Conservation (phyloP, 2,329 filamentous ascomycete species). For the Monosporascus cannonballus region DNA sequence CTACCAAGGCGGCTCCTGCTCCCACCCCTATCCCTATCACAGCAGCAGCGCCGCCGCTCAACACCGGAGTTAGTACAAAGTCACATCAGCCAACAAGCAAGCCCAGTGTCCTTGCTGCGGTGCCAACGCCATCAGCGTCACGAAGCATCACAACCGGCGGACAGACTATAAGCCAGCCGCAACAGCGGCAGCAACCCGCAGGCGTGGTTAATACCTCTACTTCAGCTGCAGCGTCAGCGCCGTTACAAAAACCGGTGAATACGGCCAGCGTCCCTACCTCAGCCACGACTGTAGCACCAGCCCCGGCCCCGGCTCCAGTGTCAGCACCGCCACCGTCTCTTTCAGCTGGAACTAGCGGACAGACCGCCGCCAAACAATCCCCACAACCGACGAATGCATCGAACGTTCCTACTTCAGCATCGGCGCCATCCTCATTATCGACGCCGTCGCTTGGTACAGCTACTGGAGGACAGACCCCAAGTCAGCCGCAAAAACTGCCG, state of each 20-base stretch:
- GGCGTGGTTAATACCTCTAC: neutral
- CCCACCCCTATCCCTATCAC: neutral
- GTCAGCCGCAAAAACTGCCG: conserved; percentile 2
- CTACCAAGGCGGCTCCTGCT: conserved; percentile 1
- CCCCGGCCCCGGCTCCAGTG: neutral
- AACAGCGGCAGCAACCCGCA: neutral
- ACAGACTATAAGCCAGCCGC: neutral
- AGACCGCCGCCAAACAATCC: neutral
- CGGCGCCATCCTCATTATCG: neutral
- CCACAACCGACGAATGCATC: neutral
- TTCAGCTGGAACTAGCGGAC: neutral
- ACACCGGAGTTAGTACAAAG: too few species aligned
- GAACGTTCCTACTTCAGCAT: neutral
- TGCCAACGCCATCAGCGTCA: neutral
- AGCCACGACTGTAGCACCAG: neutral
- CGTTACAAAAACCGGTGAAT: neutral
- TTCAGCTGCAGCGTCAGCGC: neutral
- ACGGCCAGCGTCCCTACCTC: neutral
- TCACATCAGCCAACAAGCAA: too few species aligned
- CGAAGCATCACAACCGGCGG: neutral
- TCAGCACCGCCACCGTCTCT: neutral
- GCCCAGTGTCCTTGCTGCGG: neutral
- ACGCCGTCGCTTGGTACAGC: neutral
- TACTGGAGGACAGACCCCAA: neutral
- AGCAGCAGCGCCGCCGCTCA: neutral